phyloP scores from a whole-genome alignment of 495 filamentous ascomycete species.

The Saxophila tyrrhenica region DNA sequence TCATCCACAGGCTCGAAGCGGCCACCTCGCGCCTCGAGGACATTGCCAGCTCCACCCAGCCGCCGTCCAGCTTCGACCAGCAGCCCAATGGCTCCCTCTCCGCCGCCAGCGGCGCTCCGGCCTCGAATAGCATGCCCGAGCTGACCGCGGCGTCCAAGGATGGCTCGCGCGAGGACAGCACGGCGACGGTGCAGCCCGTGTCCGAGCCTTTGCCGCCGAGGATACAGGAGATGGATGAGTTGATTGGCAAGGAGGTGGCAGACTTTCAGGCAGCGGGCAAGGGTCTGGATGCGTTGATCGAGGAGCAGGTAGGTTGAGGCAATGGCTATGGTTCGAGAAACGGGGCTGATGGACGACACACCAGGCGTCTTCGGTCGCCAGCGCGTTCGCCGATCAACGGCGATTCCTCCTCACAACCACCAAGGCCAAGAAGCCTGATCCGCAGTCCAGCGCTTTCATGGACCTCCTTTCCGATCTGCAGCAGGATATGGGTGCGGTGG shows the following conservation, averaged over 20 bases:
- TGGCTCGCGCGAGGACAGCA: neutral
- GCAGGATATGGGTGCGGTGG: slow-evolving; percentile 60
- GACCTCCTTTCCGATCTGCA: slow-evolving; percentile 76
- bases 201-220: slow-evolving; percentile 49
- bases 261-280: slow-evolving; percentile 69
- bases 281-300: slow-evolving; percentile 63
- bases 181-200: neutral
- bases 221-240: slow-evolving; percentile 73
- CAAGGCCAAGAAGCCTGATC: slow-evolving; percentile 83
- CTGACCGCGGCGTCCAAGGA: neutral
- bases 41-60: slow-evolving; percentile 73
- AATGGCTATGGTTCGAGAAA: neutral
- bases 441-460: slow-evolving; percentile 47
- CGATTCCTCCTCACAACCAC: slow-evolving; percentile 79
- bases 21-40: slow-evolving; percentile 94
- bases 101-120: slow-evolving; percentile 24
- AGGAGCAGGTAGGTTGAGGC: slow-evolving; percentile 54
- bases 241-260: slow-evolving; percentile 64
- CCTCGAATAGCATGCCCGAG: neutral
- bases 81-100: slow-evolving; percentile 8
- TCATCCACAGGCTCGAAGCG: slow-evolving; percentile 76
- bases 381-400: slow-evolving; percentile 70
- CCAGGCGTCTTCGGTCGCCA: slow-evolving; percentile 48
- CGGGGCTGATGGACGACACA: neutral
- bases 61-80: slow-evolving; percentile 35